Evolutionary conservation across 345 rosid genomes (phyloP).

Genomic region (Linum usitatissimum): DNA sequence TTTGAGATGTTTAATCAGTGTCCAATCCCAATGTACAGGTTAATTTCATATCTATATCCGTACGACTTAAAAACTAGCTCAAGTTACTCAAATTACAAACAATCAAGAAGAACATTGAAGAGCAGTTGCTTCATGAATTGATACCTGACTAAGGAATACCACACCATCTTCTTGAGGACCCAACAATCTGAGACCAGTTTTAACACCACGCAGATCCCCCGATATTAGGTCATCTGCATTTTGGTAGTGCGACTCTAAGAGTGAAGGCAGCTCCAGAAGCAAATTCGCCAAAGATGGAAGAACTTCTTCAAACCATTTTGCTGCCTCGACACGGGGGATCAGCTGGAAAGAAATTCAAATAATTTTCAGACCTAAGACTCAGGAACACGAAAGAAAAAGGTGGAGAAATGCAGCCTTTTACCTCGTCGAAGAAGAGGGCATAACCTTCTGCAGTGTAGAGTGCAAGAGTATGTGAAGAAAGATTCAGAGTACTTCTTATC

Average conservation of each 20-base stretch:
- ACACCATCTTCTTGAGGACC: constrained; percentile 56
- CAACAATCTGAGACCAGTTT: constrained; percentile 51
- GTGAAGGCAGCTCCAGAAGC: constrained; percentile 51
- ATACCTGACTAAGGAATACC: constrained; percentile 76
- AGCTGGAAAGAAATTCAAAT: constrained; percentile 28
- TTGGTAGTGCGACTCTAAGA: constrained; percentile 55
- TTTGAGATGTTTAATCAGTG: too few species aligned
- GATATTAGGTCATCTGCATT: constrained; percentile 27
- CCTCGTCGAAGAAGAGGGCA: constrained; percentile 63
- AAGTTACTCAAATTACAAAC: too few species aligned
- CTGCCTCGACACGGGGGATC: constrained; percentile 32
- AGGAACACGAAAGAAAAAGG: neutral
- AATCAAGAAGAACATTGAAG: too few species aligned
- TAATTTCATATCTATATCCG: too few species aligned
- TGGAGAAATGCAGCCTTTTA: neutral
- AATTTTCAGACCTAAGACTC: neutral
- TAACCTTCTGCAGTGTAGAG: constrained; percentile 42
- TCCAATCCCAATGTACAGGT: too few species aligned
- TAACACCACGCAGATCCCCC: constrained; percentile 16
- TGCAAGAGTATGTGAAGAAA: constrained; percentile 31
- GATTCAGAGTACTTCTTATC: constrained; percentile 40
- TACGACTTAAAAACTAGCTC: too few species aligned
- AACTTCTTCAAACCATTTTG: constrained; percentile 54
- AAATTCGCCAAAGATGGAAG: constrained; percentile 56
- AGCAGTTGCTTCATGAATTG: neutral